Evolutionary conservation across 257 asterid genomes (phyloP).

Genomic region (Nicotiana sylvestris): DNA sequence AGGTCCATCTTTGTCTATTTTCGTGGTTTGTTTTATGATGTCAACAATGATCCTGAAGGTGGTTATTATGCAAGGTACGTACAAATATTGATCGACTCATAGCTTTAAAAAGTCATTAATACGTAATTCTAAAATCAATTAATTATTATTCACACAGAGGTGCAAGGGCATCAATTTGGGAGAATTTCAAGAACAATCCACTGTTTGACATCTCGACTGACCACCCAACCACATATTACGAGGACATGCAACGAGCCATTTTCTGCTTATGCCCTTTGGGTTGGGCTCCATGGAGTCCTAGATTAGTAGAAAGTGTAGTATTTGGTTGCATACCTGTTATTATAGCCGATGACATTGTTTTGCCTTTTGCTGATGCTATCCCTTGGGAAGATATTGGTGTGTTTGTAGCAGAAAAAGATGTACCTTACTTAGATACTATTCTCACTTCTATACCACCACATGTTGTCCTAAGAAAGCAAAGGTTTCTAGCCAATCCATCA

Average conservation of each 20-base stretch:
- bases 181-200: conserved; percentile 84
- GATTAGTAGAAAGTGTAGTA: conserved; percentile 78
- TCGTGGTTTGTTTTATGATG: conserved; percentile 78
- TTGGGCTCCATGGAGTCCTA: conserved; percentile 98
- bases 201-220: conserved; percentile 77
- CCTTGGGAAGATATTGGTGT: conserved; percentile 94
- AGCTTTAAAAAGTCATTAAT: no score
- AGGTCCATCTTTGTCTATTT: conserved; percentile 84
- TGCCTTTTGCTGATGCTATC: conserved; percentile 84
- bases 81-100: no score
- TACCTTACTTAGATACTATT: conserved; percentile 64
- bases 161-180: conserved; percentile 88
- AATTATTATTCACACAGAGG: conserved; percentile 40
- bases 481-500: conserved; percentile 77
- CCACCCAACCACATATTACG: conserved; percentile 80
- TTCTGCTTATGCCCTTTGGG: conserved; percentile 86
- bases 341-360: conserved; percentile 75
- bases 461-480: conserved; percentile 67
- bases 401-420: conserved; percentile 72
- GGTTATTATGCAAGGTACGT: conserved; percentile 77
- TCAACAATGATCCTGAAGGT: conserved; percentile 14
- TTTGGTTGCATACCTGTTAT: conserved; percentile 87
- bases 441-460: conserved; percentile 69
- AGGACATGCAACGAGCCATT: conserved; percentile 80
- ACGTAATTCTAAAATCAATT: no score